These are phyloP conservation scores for Wallemia mellicola DNA, from an alignment of 1,284 basidiomycete species.

Conservation along the genomic window DNA sequence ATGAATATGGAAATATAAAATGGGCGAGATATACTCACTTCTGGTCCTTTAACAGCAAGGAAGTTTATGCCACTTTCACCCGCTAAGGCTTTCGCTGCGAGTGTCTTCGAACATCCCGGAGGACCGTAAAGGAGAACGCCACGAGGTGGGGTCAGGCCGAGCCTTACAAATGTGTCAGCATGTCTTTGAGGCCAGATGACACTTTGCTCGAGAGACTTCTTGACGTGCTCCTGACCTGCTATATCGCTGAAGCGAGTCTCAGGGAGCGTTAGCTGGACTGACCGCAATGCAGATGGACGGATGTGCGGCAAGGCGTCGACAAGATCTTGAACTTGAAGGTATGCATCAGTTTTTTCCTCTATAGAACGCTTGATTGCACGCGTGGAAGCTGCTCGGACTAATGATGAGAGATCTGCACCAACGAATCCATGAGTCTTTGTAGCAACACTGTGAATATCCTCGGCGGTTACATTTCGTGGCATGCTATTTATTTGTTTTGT, in stretches of 20 bases:
- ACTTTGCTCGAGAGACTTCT: conserved; percentile 53
- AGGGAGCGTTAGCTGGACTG: conserved; percentile 62
- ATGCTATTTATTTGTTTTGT: conserved; percentile 47
- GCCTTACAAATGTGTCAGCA: conserved; percentile 48
- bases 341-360: conserved; percentile 13
- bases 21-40: conserved; percentile 23
- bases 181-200: conserved; percentile 86
- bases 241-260: conserved; percentile 63
- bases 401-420: conserved; percentile 72
- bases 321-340: conserved; percentile 34
- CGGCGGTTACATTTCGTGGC: conserved; percentile 35
- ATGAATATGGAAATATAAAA: neutral
- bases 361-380: conserved; percentile 43
- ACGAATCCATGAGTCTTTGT: conserved; percentile 79
- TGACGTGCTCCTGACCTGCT: conserved; percentile 49
- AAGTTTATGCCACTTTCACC: conserved; percentile 90
- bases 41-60: conserved; percentile 89
- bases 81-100: conserved; percentile 76
- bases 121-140: conserved; percentile 87
- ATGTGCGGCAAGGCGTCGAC: conserved; percentile 39
- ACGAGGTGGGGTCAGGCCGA: conserved; percentile 65
- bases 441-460: conserved; percentile 36
- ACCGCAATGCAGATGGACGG: conserved; percentile 77
- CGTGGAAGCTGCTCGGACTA: conserved; percentile 78
- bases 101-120: conserved; percentile 88